Base-by-base conservation (phyloP, 2,329 filamentous ascomycete species). In the Ceratocystis ficicola region DNA sequence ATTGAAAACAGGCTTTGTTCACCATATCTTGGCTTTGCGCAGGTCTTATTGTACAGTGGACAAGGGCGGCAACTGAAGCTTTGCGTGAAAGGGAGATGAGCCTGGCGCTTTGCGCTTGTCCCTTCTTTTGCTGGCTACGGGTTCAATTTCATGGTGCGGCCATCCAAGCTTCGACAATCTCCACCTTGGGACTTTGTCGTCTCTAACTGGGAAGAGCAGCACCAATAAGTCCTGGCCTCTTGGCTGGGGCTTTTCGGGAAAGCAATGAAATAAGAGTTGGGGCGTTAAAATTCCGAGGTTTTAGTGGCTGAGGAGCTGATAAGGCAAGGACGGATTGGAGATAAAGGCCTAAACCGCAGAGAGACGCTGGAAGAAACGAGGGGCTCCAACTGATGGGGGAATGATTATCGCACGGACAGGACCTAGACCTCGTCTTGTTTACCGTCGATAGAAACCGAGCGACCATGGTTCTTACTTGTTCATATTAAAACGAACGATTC, bases 111-210 rank as follows among this genome's bases (percentile, higher is more conserved):
- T 30, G 32, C 36, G 28, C 28, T 17, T 25, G 5, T 28, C 50
- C 50, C 50, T 22, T 55, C 17, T 20, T 20, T 20, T 48, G 20
- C 48, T 15, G 52, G 52, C 52, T n/a, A 12, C 25, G n/a, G 22
- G 7, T 6, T 32, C 25, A 30, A 32, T 59, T 57, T 12, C 30
- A 28, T 57, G 22, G 52, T 57, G 17, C 52, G 30, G 52, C 25
- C 17, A 28, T 59, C 52, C 28, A 59, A 59, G 52, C 52, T 59
- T 32, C 28, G 52, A 59, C 12, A 59, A 59, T 36, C 28, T 59
- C 12, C 8, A 17, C 22, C 12, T 28, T n/a, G 36, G 15, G 17
- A 10, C 32, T 50, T 59, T 36, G 32, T 25, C 28, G 52, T 30
- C 52, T 28, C 28, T 28, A 57, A n/a, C 25, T 7, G 22, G 20